Base-by-base conservation (phyloP, 2,329 filamentous ascomycete genomes). In the Apiospora rasikravindrae region DNA sequence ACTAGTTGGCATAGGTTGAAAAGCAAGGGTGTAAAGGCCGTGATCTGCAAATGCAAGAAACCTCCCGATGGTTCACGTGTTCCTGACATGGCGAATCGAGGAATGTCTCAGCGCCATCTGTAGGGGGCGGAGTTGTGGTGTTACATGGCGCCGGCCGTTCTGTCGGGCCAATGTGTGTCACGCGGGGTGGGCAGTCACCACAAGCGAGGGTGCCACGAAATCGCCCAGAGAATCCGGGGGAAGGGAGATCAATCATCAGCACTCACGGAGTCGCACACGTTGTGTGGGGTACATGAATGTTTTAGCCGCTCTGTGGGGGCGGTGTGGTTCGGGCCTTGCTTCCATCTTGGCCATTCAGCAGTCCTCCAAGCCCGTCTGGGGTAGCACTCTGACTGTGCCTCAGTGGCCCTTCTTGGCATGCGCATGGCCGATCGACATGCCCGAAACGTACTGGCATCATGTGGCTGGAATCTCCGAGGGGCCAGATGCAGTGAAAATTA, bases 61-160 rank as follows among this genome's bases (percentile, higher is more conserved):
- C 7, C 7, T 29, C 16, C 26, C 19, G 14, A 6, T 37, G 33
- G 22, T 64, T 40, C 19, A 64, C 57, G 29, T 64, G 33, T 22
- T 40, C 33, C 19, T 64, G 57, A 3, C 53, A 61, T 29, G 29
- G 3, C 16, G 29, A 61, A 61, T 61, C 29, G 53, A 5, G 29
- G 53, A 33, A 33, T 3, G 51, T 22, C 51, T 57, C 8, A 14
- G 29, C 13, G 13, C 5, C 16, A 22, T 33, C 14, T 33, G 26
- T 37, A 33, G 51, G 26, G 53, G 53, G 13, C 57, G 57, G 57
- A 64, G 57, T 64, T 37, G 5, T 49, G 44, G 44, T n/a, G 42
- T 69, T 49, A 69, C 67, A 69, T 69, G 67, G 67, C 67, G 44
- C 67, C 67, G 67, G 67, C 67, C 67, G 16, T 49, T 69, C 66